These are phyloP conservation scores for Pythium oligandrum DNA, from an alignment of 352 stramenopile species.

Conservation along the genomic window DNA sequence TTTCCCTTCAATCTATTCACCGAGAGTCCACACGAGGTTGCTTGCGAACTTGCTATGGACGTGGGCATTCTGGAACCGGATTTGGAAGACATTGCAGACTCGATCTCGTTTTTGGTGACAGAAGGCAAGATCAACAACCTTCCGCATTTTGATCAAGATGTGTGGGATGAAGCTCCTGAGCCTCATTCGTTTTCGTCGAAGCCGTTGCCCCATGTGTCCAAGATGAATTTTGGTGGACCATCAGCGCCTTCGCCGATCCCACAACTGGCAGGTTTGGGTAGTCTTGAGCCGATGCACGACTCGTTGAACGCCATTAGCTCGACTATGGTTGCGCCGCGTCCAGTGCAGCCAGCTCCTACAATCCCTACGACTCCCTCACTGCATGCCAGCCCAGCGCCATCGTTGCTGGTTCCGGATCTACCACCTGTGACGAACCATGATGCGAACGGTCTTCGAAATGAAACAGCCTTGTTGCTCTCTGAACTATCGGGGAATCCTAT, in stretches of 20 bases:
- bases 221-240: conserved; percentile 51
- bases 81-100: conserved; percentile 92
- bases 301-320: neutral
- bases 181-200: conserved; percentile 78
- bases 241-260: conserved; percentile 2
- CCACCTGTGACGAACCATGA: neutral
- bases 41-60: conserved; percentile 93
- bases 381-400: neutral
- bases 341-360: neutral
- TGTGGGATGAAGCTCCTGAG: conserved; percentile 85
- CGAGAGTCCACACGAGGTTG: conserved; percentile 92
- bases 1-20: conserved; percentile 95
- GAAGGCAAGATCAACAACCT: conserved; percentile 86
- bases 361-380: neutral
- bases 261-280: neutral
- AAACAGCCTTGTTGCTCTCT: neutral
- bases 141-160: conserved; percentile 64
- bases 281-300: neutral
- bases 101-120: conserved; percentile 85
- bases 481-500: neutral
- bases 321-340: neutral
- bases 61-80: conserved; percentile 90
- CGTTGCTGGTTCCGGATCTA: neutral
- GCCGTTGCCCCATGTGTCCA: conserved; percentile 72
- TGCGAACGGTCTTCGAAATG: neutral